Conservation (phyloP, 2,329 filamentous ascomycete genomes). For the Cladosporium sp. region DNA sequence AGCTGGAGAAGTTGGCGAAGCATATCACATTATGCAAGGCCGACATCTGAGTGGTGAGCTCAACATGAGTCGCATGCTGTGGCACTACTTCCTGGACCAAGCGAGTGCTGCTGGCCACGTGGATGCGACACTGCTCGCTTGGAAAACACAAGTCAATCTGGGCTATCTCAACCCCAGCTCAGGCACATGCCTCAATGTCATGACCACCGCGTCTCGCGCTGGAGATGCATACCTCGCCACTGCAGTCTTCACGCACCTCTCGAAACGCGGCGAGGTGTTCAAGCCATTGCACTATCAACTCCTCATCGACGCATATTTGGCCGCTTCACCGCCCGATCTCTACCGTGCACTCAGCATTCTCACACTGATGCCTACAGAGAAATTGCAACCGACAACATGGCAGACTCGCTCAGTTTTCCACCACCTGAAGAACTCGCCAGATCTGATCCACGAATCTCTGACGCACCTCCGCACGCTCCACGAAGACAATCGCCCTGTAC, state of each 20-base stretch:
- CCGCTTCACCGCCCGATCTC: conserved; percentile 57
- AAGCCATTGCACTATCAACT: conserved; percentile 75
- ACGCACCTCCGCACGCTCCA: conserved; percentile 59
- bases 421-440: conserved; percentile 53
- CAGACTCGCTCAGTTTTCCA: conserved; percentile 66
- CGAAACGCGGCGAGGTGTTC: conserved; percentile 60
- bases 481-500: conserved; percentile 51
- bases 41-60: conserved; percentile 50
- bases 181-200: conserved; percentile 66
- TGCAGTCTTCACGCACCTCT: conserved; percentile 68
- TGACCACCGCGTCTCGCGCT: conserved; percentile 70
- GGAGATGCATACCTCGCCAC: conserved; percentile 70
- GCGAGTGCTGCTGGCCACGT: conserved; percentile 65
- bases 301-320: conserved; percentile 70
- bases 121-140: conserved; percentile 67
- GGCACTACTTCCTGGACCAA: conserved; percentile 73
- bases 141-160: conserved; percentile 66
- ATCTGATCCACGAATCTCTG: conserved; percentile 57
- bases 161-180: conserved; percentile 64
- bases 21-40: conserved; percentile 66
- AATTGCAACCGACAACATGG: conserved; percentile 57
- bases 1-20: conserved; percentile 74
- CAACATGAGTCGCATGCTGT: conserved; percentile 58
- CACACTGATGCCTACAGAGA: conserved; percentile 70
- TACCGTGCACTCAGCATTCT: conserved; percentile 68